Base-by-base conservation (phyloP, 2,329 filamentous ascomycete genomes). In the Fusarium denticulatum region DNA sequence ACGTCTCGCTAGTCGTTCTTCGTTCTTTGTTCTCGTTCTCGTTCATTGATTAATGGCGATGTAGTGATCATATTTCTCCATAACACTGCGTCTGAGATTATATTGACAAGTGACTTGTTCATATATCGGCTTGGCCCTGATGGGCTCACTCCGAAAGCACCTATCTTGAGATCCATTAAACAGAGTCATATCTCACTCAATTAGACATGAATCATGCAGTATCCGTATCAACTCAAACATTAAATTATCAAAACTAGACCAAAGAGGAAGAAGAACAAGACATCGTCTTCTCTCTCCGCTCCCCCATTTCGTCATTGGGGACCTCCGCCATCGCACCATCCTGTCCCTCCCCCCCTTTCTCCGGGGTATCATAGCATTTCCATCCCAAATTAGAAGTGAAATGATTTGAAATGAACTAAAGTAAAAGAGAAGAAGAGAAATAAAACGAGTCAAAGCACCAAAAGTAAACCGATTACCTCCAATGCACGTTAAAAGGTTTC, bases 331-430 rank as follows among this genome's bases (percentile, higher is more conserved):
- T 56, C 63, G 47, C 62, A 68, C 58, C 69, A 58, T 64, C 59
- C 64, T 34, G 36, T 59, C 59, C 40, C 60, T 63, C 67, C 71
- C 55, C 71, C 71, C 71, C 70, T 59, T 71, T 72, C 67, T 49
- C 71, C 68, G 67, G 71, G 71, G 71, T 73, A 73, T 73, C 71
- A 74, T 73, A 67, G 71, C 71, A 60, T 74, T 55, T 55, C 63
- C 63, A 59, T 59, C 61, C 56, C 67, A 65, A 71, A 68, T 49
- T 47, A 68, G 37, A 74, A 59, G 37, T 55, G 34, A 39, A 55
- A 55, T 30, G 50, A 55, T n/a, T 40, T 55, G 53, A 57, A 34
- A 45, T 57, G 16, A 57, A 58, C 40, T 59, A 18, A 49, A 49
- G 32, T 49, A 55, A 55, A 55, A 55, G 24, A n/a, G 34, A 40